Percentiles rank a stretch among this genome's conserved stretches.
Conservation (phyloP, 2,329 filamentous ascomycete genomes). For the Colletotrichum tamarilloi region DNA sequence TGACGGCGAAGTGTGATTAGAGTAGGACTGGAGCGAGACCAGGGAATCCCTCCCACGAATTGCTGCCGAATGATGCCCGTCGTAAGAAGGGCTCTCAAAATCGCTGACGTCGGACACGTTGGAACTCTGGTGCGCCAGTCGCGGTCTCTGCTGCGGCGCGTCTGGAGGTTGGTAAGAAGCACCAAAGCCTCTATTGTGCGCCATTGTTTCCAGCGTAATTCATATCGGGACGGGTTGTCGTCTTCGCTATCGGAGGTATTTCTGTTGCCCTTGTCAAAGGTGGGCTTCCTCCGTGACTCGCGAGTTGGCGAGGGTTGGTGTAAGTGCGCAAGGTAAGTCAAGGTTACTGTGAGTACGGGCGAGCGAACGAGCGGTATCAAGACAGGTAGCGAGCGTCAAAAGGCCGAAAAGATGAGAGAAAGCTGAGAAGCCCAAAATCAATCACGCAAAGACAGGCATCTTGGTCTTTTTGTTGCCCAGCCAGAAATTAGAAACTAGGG, state of each 20-base stretch:
- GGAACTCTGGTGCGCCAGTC: constrained; percentile 46
- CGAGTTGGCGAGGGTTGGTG: neutral
- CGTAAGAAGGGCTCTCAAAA: constrained; percentile 41
- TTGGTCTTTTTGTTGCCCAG: constrained; percentile 10
- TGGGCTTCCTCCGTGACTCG: neutral
- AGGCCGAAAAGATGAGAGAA: neutral
- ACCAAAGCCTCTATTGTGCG: constrained; percentile 37
- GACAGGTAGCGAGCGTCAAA: neutral
- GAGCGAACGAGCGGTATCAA: neutral
- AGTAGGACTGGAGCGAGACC: constrained; percentile 52
- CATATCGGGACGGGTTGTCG: constrained; percentile 20
- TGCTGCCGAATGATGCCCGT: constrained; percentile 37
- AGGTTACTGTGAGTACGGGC: neutral
- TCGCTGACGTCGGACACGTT: constrained; percentile 48
- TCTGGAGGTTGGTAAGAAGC: constrained; percentile 41
- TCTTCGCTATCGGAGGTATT: neutral
- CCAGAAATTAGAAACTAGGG: constrained; percentile 6
- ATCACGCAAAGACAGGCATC: constrained; percentile 15
- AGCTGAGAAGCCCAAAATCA: neutral
- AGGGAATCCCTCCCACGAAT: constrained; percentile 51
- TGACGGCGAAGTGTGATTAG: constrained; percentile 37
- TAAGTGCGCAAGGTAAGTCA: neutral
- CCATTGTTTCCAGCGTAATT: constrained; percentile 26
- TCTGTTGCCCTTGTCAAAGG: neutral
- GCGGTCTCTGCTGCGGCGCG: neutral